Conservation (phyloP, 2,329 filamentous ascomycete genomes). For the Alternaria novae-zelandiae region DNA sequence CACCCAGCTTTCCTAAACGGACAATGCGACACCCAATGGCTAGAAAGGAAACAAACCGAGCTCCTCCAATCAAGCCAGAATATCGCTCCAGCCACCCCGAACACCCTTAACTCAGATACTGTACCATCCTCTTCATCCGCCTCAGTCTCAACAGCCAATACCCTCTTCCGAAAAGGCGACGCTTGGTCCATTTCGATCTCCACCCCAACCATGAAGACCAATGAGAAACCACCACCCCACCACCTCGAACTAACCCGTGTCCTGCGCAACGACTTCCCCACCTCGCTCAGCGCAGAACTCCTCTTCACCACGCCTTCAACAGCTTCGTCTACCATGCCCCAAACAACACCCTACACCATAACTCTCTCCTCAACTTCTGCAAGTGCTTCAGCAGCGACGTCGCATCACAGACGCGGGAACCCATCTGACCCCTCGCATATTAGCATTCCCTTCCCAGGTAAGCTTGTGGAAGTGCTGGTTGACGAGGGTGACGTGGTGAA, state of each 20-base stretch:
- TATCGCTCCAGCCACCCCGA: background rate
- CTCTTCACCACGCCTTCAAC: constrained; percentile 57
- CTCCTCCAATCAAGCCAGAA: constrained; percentile 45
- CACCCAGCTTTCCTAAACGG: constrained; percentile 59
- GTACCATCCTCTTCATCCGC: constrained; percentile 4
- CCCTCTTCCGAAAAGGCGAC: constrained; percentile 64
- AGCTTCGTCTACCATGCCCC: constrained; percentile 50
- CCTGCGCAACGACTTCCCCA: constrained; percentile 66
- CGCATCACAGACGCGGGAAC: constrained; percentile 58
- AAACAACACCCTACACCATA: constrained; percentile 53
- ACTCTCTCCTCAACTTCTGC: constrained; percentile 54
- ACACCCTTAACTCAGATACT: background rate
- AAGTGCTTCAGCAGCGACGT: constrained; percentile 48
- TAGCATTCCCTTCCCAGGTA: constrained; percentile 64
- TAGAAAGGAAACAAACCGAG: constrained; percentile 57
- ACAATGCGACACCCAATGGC: constrained; percentile 63
- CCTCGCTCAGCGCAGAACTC: constrained; percentile 61
- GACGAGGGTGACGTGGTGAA: constrained; percentile 61
- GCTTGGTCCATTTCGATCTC: constrained; percentile 62
- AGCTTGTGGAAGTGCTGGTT: constrained; percentile 65
- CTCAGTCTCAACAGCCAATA: constrained; percentile 36
- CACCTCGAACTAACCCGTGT: constrained; percentile 63
- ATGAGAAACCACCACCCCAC: constrained; percentile 42
- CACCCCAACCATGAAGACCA: constrained; percentile 23
- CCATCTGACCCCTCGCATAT: constrained; percentile 59